Percentiles rank a stretch among this genome's conserved stretches.
These are phyloP conservation scores for Sedum album DNA, from an alignment of 164 flowering plant genomes.

Conservation along the genomic window DNA sequence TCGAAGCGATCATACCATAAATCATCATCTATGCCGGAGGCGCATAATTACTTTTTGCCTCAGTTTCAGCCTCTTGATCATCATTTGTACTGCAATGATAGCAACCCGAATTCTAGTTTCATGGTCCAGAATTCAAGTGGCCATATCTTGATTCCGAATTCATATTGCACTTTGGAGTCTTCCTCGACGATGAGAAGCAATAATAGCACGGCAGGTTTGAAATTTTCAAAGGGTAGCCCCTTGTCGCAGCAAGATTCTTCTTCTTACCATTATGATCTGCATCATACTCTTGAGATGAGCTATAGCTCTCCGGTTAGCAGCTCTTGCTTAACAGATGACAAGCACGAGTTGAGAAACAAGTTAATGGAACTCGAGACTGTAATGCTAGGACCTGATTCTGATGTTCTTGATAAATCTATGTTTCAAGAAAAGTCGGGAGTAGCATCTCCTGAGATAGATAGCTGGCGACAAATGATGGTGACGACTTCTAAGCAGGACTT, in stretches of 20 bases:
- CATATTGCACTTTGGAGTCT: slow-evolving; percentile 41
- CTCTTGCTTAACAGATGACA: slow-evolving; percentile 43
- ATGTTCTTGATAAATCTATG: slow-evolving; percentile 14
- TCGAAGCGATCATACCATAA: slow-evolving; percentile 21
- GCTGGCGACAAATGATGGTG: slow-evolving; percentile 26
- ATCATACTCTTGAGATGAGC: slow-evolving; percentile 21
- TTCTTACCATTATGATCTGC: slow-evolving; percentile 16
- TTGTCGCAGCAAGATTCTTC: slow-evolving; percentile 33
- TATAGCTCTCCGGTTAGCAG: slow-evolving; percentile 32
- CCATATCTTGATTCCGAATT: slow-evolving; percentile 15
- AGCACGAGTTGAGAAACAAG: slow-evolving; percentile 35
- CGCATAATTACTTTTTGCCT: slow-evolving; percentile 26
- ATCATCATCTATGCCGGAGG: slow-evolving; percentile 15
- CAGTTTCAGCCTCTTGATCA: slow-evolving; percentile 20
- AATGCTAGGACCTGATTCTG: slow-evolving; percentile 55
- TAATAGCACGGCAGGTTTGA: slow-evolving; percentile 20
- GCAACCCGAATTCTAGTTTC: slow-evolving; percentile 18
- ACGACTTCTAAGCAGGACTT: slow-evolving; percentile 24
- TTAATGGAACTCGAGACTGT: slow-evolving; percentile 42
- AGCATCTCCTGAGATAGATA: slow-evolving; percentile 21
- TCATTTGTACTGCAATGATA: slow-evolving; percentile 14
- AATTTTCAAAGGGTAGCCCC: slow-evolving; percentile 28
- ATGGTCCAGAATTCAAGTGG: slow-evolving; percentile 15
- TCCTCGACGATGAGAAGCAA: slow-evolving; percentile 22
- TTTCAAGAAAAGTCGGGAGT: slow-evolving; percentile 12